Percentiles rank a stretch among this genome's conserved stretches.
Conservation (phyloP, 176 grass and related monocot genomes). For the Phoenix dactylifera region DNA sequence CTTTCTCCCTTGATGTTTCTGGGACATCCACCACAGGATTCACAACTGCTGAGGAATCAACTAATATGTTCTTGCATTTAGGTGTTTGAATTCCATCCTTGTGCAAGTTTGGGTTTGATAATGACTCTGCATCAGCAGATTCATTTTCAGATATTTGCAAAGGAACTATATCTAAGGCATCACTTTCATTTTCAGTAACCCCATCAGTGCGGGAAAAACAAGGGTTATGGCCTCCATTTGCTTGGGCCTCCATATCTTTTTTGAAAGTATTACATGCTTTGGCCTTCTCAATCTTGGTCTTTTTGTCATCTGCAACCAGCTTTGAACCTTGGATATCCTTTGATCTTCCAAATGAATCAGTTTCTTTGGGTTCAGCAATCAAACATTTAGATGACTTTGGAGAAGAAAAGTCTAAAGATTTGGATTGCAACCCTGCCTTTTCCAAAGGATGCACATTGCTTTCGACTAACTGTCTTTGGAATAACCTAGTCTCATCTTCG, state of each 20-base stretch:
- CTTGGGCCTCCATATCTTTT: slow-evolving; percentile 23
- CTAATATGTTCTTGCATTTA: slow-evolving; percentile 28
- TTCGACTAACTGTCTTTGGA: slow-evolving; percentile 27
- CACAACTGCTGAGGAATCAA: slow-evolving; percentile 28
- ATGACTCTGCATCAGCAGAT: not conserved
- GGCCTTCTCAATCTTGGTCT: slow-evolving; percentile 17
- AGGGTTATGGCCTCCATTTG: slow-evolving; percentile 36
- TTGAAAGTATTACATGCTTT: slow-evolving; percentile 15
- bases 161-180: slow-evolving; percentile 16
- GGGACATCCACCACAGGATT: slow-evolving; percentile 4
- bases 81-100: slow-evolving; percentile 23
- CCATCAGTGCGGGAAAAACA: slow-evolving; percentile 30
- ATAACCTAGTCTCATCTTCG: slow-evolving; percentile 58
- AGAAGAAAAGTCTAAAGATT: slow-evolving; percentile 53
- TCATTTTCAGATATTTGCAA: slow-evolving; percentile 5
- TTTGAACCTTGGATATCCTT: slow-evolving; percentile 6
- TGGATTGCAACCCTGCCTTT: slow-evolving; percentile 52
- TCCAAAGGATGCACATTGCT: slow-evolving; percentile 15
- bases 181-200: slow-evolving; percentile 11
- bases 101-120: slow-evolving; percentile 18
- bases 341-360: slow-evolving; percentile 34
- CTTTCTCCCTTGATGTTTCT: slow-evolving; percentile 30
- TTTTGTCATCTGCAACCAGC: slow-evolving; percentile 15
- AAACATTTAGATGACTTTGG: slow-evolving; percentile 30
- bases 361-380: slow-evolving; percentile 14